phyloP scores from a whole-genome alignment of 768 basidiomycete genomes.

The Hortiboletus flavorubellus region DNA sequence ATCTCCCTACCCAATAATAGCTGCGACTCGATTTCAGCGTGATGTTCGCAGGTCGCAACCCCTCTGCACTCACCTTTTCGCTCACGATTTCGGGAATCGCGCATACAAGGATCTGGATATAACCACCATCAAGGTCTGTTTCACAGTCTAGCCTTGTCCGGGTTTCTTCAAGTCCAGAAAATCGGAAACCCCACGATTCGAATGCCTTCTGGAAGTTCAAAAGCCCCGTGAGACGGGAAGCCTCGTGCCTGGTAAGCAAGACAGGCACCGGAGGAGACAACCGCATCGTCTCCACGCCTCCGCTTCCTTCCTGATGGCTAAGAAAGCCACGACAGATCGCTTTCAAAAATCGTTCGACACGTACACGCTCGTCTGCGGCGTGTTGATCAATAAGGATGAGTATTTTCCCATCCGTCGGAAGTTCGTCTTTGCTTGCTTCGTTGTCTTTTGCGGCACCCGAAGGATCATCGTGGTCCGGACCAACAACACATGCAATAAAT shows the following conservation, averaged over 20 bases:
- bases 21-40: constrained; percentile 34
- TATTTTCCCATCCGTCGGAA: constrained; percentile 21
- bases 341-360: constrained; percentile 80
- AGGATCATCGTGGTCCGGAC: constrained; percentile 19
- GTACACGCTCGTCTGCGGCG: constrained; percentile 94
- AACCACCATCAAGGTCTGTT: constrained; percentile 32
- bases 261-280: constrained; percentile 56
- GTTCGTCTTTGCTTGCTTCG: constrained; percentile 12
- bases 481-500: constrained; percentile 76
- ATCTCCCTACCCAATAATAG: constrained; percentile 69
- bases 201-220: constrained; percentile 46
- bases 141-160: constrained; percentile 21
- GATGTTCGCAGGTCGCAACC: not conserved
- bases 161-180: constrained; percentile 38
- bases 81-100: constrained; percentile 67
- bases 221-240: constrained; percentile 43
- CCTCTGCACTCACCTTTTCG: constrained; percentile 50
- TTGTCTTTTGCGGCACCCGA: constrained; percentile 13
- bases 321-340: constrained; percentile 73
- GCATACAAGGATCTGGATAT: constrained; percentile 62
- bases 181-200: constrained; percentile 65
- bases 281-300: constrained; percentile 38
- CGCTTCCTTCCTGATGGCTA: constrained; percentile 33
- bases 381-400: constrained; percentile 94
- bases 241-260: constrained; percentile 67